Percentiles rank a stretch among this genome's conserved stretches.
phyloP scores from a whole-genome alignment of 768 basidiomycete genomes.

The Polyporus arcularius region DNA sequence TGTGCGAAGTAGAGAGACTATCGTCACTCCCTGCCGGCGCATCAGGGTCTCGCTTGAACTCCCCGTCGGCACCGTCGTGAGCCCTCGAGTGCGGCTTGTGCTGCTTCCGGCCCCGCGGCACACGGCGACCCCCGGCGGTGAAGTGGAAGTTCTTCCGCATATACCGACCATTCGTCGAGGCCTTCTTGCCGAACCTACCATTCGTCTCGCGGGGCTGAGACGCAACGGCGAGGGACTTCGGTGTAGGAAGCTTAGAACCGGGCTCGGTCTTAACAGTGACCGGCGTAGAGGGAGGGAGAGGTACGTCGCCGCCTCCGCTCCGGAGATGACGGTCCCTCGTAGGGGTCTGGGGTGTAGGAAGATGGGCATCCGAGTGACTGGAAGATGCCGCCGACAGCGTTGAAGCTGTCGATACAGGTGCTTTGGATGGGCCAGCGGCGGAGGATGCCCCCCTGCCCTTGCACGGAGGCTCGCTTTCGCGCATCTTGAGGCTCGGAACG shows the following conservation, averaged over 20 bases:
- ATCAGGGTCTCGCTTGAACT: neutral
- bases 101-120: constrained; percentile 5
- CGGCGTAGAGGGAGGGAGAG: neutral
- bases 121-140: constrained; percentile 19
- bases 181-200: constrained; percentile 70
- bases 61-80: neutral
- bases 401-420: constrained; percentile 17
- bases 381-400: constrained; percentile 8
- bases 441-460: constrained; percentile 13
- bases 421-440: neutral
- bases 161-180: constrained; percentile 45
- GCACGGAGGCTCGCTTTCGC: constrained; percentile 30
- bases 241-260: constrained; percentile 27
- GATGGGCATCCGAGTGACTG: constrained; percentile 8
- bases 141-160: constrained; percentile 36
- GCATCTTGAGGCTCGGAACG: constrained; percentile 33
- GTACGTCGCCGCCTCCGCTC: neutral
- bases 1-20: constrained; percentile 6
- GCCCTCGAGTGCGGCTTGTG: constrained; percentile 6
- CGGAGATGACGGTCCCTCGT: constrained; percentile 14
- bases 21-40: constrained; percentile 3
- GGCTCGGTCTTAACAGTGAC: constrained; percentile 7
- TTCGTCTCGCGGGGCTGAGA: constrained; percentile 63
- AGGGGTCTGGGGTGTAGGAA: constrained; percentile 10
- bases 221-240: constrained; percentile 46